A percentile compares a stretch with the other conserved stretches of the same genome.
These are phyloP conservation scores for Fereydounia khargensis DNA, from an alignment of 1,284 basidiomycete species.

Conservation along the genomic window DNA sequence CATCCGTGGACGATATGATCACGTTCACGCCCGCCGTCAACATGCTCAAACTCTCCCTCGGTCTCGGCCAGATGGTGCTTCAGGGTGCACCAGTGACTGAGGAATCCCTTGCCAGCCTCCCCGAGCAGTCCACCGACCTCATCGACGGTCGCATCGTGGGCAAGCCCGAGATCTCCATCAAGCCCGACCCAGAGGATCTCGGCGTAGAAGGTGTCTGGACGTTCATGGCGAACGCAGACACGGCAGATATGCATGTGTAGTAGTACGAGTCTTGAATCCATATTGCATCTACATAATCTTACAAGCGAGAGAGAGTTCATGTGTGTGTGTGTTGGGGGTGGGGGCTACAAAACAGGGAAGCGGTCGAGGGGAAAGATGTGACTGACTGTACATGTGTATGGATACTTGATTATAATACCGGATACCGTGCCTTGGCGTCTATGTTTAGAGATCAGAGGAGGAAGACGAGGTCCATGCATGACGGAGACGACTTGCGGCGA, in stretches of 20 bases:
- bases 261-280: too few species aligned
- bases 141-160: conserved; percentile 19
- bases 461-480: too few species aligned
- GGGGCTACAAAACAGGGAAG: too few species aligned
- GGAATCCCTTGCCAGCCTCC: conserved; percentile 4
- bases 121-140: neutral
- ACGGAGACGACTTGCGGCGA: too few species aligned
- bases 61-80: conserved; percentile 46
- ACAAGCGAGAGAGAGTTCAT: too few species aligned
- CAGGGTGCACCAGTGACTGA: conserved; percentile 37
- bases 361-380: too few species aligned
- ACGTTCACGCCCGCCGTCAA: conserved; percentile 44
- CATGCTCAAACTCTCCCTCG: conserved; percentile 52
- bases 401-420: too few species aligned
- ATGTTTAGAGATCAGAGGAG: too few species aligned
- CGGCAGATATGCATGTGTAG: conserved; percentile 45
- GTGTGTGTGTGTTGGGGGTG: too few species aligned
- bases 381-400: too few species aligned
- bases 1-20: conserved; percentile 10
- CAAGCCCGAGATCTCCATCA: conserved; percentile 35
- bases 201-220: conserved; percentile 50
- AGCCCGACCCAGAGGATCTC: conserved; percentile 48
- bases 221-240: conserved; percentile 46
- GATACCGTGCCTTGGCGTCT: too few species aligned
- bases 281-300: too few species aligned